phyloP scores from a whole-genome alignment of 2,329 filamentous ascomycete genomes.

The Colletotrichum neosansevieriae region DNA sequence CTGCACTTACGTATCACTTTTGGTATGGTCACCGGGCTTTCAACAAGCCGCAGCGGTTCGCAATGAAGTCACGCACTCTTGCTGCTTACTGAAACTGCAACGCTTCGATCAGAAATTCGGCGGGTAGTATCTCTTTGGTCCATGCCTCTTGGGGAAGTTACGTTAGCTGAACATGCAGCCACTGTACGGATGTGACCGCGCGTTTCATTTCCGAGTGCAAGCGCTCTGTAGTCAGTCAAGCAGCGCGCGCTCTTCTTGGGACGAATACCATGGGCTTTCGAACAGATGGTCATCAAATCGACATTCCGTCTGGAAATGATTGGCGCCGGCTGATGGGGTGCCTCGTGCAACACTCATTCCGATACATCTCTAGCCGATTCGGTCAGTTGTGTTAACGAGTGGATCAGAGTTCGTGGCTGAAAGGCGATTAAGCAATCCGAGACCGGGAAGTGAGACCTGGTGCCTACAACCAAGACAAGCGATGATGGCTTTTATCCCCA shows the following conservation, averaged over 20 bases:
- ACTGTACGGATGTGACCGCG: constrained; percentile 26
- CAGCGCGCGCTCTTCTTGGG: constrained; percentile 16
- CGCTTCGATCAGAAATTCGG: background rate
- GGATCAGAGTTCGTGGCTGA: background rate
- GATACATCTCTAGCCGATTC: background rate
- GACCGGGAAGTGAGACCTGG: background rate
- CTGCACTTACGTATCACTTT: no score
- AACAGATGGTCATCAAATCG: constrained; percentile 7
- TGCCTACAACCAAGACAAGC: background rate
- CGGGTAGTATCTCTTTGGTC: constrained; percentile 21
- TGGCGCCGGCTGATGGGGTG: background rate
- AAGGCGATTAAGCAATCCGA: background rate
- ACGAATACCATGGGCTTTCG: constrained; percentile 19
- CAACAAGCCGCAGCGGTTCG: no score
- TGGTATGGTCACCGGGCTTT: no score
- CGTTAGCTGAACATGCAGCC: constrained; percentile 25
- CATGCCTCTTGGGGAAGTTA: background rate
- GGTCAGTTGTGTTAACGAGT: no score
- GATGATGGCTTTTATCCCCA: background rate
- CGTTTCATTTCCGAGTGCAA: constrained; percentile 36
- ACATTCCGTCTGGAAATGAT: constrained; percentile 1
- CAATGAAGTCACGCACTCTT: background rate
- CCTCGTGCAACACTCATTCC: constrained; percentile 23
- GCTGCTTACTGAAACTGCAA: background rate
- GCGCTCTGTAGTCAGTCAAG: constrained; percentile 39